These are phyloP conservation scores for Pseudomicrostroma phylloplanum DNA, from an alignment of 1,284 basidiomycete species.

Conservation along the genomic window DNA sequence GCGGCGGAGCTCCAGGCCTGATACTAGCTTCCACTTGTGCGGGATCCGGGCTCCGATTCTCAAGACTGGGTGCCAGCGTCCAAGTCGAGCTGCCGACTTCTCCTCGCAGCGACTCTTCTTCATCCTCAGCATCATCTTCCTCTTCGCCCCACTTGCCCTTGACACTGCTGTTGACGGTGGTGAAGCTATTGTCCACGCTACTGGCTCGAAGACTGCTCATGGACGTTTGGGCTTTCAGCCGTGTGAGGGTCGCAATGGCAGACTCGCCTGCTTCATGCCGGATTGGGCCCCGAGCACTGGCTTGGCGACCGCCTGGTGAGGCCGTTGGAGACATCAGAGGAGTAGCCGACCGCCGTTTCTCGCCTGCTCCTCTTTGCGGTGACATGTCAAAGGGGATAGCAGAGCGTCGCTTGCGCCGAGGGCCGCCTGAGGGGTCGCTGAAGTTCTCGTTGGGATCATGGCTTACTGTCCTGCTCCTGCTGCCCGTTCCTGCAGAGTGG, in stretches of 20 bases:
- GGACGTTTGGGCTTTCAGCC: constrained; percentile 4
- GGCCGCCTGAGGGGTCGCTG: background rate
- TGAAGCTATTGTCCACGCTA: background rate
- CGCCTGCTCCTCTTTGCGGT: background rate
- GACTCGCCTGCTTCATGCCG: background rate
- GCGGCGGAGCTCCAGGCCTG: background rate
- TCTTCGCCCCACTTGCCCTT: background rate
- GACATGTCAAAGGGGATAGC: background rate
- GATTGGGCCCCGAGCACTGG: background rate
- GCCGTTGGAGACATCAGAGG: background rate
- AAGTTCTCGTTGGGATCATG: background rate
- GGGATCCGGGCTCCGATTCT: background rate
- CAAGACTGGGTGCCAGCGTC: background rate
- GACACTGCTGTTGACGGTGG: background rate
- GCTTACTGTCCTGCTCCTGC: background rate
- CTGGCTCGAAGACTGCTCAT: background rate
- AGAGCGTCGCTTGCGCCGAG: background rate
- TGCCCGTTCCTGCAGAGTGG: background rate
- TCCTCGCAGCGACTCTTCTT: background rate
- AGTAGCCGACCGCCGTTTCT: background rate
- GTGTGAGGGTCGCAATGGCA: background rate
- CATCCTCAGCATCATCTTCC: background rate
- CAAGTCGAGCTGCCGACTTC: background rate
- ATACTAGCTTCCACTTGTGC: background rate
- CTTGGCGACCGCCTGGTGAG: background rate